phyloP scores from a whole-genome alignment of 108 stramenopile species.

The Schizochytrium sp. region DNA sequence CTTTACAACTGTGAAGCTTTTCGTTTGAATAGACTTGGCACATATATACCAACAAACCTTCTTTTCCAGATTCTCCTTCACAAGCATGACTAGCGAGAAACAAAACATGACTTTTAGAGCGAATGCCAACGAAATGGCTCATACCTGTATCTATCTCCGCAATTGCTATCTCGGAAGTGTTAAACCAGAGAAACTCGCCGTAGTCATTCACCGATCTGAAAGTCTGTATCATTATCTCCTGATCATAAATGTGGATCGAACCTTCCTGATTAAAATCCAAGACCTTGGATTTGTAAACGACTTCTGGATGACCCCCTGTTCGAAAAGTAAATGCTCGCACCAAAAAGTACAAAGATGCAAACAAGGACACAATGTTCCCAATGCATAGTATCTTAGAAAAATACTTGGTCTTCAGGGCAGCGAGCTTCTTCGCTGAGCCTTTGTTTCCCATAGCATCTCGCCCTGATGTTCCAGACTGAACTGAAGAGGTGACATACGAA shows the following conservation, averaged over 20 bases:
- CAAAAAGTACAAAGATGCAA: not conserved
- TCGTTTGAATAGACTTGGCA: not conserved
- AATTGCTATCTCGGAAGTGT: not conserved
- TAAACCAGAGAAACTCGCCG: not conserved
- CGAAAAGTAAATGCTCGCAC: not conserved
- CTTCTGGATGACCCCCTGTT: not conserved
- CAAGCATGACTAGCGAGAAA: not conserved
- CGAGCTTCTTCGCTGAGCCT: no score
- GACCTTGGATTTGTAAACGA: not conserved
- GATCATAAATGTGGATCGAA: not conserved
- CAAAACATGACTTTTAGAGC: not conserved
- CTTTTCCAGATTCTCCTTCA: not conserved
- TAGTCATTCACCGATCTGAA: not conserved
- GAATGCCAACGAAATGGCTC: slow-evolving; percentile 1
- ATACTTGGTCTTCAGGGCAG: no score
- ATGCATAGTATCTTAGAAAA: no score
- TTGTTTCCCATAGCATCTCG: no score
- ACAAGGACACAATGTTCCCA: not conserved
- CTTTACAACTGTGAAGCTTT: not conserved
- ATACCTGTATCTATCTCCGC: not conserved
- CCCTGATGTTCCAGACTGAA: no score
- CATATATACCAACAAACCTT: not conserved
- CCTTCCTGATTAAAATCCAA: not conserved
- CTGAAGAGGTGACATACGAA: no score
- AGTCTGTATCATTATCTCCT: not conserved